These are phyloP conservation scores for Erysimum cheiri DNA, from an alignment of 441 rosid species.

Conservation along the genomic window DNA sequence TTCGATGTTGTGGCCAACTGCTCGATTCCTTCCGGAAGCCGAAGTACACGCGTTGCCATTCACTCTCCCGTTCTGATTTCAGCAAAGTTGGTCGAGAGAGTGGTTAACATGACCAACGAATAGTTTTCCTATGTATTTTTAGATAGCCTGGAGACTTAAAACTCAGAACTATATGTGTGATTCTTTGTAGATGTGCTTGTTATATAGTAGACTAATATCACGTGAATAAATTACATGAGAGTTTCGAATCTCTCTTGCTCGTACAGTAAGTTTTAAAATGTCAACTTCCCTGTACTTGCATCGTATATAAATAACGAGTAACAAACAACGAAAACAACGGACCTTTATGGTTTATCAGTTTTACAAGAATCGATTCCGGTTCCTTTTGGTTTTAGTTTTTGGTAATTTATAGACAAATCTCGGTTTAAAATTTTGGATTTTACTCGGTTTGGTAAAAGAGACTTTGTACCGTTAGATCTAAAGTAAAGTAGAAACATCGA, in stretches of 20 bases:
- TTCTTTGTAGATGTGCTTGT: conserved; percentile 24
- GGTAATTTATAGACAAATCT: neutral
- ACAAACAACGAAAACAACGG: no score
- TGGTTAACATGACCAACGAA: conserved; percentile 19
- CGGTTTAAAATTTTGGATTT: conserved; percentile 1
- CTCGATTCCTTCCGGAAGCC: conserved; percentile 50
- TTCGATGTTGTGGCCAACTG: conserved; percentile 48
- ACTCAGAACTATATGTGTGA: conserved; percentile 14
- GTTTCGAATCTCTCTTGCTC: neutral
- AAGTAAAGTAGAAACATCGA: conserved; percentile 8
- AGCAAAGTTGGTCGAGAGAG: conserved; percentile 22
- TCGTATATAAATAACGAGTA: no score
- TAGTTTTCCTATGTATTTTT: conserved; percentile 21
- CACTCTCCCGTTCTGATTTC: conserved; percentile 53
- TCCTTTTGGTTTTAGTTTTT: neutral
- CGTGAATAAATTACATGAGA: neutral
- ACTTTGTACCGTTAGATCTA: conserved; percentile 22
- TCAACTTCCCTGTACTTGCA: no score
- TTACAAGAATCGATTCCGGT: neutral
- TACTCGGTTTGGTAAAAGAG: conserved; percentile 18
- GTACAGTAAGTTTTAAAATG: neutral
- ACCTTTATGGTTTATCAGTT: no score
- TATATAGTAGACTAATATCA: neutral
- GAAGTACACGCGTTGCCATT: conserved; percentile 61
- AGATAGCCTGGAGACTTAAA: neutral